Base-by-base conservation (phyloP, 805 yeast genomes). In the Gaillardinia entomophila region DNA sequence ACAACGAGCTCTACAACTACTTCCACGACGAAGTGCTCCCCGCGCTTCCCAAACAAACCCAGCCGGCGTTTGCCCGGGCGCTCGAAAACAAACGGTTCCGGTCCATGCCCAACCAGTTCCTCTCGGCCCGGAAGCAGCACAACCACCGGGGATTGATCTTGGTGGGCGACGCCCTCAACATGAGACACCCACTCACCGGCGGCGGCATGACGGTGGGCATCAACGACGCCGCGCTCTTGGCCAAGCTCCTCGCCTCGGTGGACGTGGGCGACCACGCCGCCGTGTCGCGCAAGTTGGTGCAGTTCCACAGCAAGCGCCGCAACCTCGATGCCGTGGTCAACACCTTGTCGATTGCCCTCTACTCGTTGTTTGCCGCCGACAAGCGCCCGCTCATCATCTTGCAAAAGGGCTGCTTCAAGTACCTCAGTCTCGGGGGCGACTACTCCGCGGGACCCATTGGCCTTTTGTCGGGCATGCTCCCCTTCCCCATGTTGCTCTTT, bases 171-270 rank as follows among this genome's bases (percentile, higher is more conserved):
- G 85, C 98, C 2, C 69, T 89, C 46, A 92, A 92, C 57, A 92
- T 92, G 97, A 75, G 98, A 55, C 98, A 92, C 56, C 98, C 98
- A 17, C 73, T 92, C 40, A 92, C 97, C 1, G 98, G 98, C 33
- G 98, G 98, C 42, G 98, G 98, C 40, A 92, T 92, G 98, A 88
- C 97, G 16, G 98, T 92, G 27, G 97, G 96, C 2, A 66, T 92
- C 38, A 84, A 79, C 52, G 98, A 92, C 57, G 84, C 86, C 3
- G 82, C 73, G 0, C 53, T 83, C 22, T 67, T 88, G 28, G 77
- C 84, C 13, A 71, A 73, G 44, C 59, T 84, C 25, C 66, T 92
- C 32, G 66, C 75, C 6, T 75, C 82, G 34, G 73, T 77, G 10
- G 75, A 73, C 32, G 68, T 92, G 30, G 52, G 52, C 16, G 82